Base-by-base conservation (phyloP, 768 basidiomycete genomes). In the Lactarius quietus region DNA sequence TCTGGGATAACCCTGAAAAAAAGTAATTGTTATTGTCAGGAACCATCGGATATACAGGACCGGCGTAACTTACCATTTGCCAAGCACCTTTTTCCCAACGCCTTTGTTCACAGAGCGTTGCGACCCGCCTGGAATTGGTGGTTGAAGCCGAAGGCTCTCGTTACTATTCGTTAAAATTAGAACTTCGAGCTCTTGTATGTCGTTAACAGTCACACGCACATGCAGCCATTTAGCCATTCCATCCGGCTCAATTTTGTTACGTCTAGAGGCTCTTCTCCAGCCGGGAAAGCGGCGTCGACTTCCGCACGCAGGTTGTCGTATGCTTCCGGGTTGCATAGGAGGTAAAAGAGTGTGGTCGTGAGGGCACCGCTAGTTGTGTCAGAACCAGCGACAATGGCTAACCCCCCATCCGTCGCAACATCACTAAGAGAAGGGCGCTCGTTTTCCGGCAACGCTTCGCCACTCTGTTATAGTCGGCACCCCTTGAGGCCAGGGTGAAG, bases 371-470 rank as follows among this genome's bases (percentile, higher is more conserved):
- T 73, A 0, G 77, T 79, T 3, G 80, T 80, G 63, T 81, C 80
- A 0, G 79, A 74, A 9, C 80, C 80, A 1, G 80, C 80, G 41
- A 78, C 62, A 53, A 81, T 76, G 6, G 77, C 76, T 38, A 81
- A 67, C 5, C 29, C 35, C 8, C 58, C 79, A 69, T 82, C 78
- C 38, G 76, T 76, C 6, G 75, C 64, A 14, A 81, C 33, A 6
- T 51, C 26, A 12, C 12, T 9, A 31, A 41, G n/a, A 36, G 58
- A 3, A 3, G 58, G 58, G 23, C 58, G 36, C 39, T 41, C 39
- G n/a, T 23, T n/a, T 12, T 57, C 31, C 8, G 23, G 38, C 38
- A 28, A 3, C 26, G 18, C 57, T 29, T 59, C 58, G 7, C 58
- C 58, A 20, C 58, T 59, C 58, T 59, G 17, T 33, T 33, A 8